A percentile compares a stretch with the other conserved stretches of the same genome.
phyloP scores from a whole-genome alignment of 1,139 yeast genomes.

The Yamadazyma blattariae region DNA sequence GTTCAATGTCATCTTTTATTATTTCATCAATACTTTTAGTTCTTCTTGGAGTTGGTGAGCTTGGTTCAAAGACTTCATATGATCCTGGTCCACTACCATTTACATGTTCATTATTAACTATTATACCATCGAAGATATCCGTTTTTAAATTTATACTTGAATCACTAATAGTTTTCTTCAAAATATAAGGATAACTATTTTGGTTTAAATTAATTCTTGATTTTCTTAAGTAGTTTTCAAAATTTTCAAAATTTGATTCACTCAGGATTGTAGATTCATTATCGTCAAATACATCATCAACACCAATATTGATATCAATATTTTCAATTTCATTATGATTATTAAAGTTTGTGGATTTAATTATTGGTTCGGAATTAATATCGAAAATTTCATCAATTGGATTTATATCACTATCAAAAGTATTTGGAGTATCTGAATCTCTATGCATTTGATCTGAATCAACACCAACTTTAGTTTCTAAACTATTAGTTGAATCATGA shows the following conservation, averaged over 20 bases:
- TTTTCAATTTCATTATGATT: too few relatives aligned
- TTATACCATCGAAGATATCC: constrained; percentile 5
- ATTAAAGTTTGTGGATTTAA: background rate
- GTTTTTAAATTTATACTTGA: constrained; percentile 9
- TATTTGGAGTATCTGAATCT: constrained; percentile 6
- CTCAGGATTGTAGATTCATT: constrained; percentile 14
- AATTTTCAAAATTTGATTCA: constrained; percentile 22
- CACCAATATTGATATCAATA: too few relatives aligned
- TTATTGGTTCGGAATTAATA: constrained; percentile 4
- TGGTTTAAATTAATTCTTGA: constrained; percentile 29
- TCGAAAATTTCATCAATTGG: constrained; percentile 6
- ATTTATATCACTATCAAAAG: constrained; percentile 5
- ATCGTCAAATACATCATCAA: constrained; percentile 7
- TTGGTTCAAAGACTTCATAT: background rate
- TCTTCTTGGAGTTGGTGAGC: background rate
- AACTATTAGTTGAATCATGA: background rate
- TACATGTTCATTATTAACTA: constrained; percentile 2
- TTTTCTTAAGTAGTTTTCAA: constrained; percentile 32
- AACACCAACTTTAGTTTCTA: background rate
- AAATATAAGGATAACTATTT: constrained; percentile 31
- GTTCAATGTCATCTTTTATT: background rate
- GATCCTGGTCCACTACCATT: background rate
- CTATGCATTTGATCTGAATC: background rate
- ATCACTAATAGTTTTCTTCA: constrained; percentile 21
- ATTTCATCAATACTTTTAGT: background rate